These are phyloP conservation scores for Dendrocalamus sinicus DNA, from an alignment of 176 grass and related monocot genomes.

Conservation along the genomic window DNA sequence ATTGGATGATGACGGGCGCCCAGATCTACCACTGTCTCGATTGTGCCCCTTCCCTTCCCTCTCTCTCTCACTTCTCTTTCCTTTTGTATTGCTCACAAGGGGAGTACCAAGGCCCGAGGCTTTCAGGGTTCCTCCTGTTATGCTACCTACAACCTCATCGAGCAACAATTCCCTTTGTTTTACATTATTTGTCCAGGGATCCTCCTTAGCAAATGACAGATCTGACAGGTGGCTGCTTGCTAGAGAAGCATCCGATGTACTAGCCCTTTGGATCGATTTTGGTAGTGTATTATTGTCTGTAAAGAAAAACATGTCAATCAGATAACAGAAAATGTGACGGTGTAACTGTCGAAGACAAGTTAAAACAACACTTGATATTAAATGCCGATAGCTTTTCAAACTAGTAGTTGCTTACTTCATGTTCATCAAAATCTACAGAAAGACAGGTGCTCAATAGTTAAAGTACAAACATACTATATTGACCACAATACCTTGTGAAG, in stretches of 20 bases:
- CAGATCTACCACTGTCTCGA: conserved; percentile 50
- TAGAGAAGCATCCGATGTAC: conserved; percentile 48
- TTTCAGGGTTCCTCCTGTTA: conserved; percentile 62
- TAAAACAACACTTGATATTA: conserved; percentile 1
- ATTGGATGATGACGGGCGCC: conserved; percentile 62
- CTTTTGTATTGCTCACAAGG: conserved; percentile 73
- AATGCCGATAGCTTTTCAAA: not conserved
- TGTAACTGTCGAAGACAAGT: not conserved
- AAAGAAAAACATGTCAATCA: conserved; percentile 32
- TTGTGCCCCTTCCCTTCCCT: conserved; percentile 73
- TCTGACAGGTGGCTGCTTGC: conserved; percentile 56
- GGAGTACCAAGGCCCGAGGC: conserved; percentile 51
- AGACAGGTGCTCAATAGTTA: not conserved
- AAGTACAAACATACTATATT: not conserved
- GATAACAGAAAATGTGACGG: not conserved
- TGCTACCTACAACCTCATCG: conserved; percentile 80
- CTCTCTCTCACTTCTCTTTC: conserved; percentile 92
- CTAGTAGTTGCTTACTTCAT: not conserved
- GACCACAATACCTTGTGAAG: conserved; percentile 45
- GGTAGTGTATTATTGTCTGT: conserved; percentile 48
- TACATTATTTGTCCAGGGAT: conserved; percentile 85
- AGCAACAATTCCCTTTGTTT: conserved; percentile 88
- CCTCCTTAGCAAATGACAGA: conserved; percentile 66
- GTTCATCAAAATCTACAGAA: not conserved
- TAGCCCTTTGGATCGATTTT: conserved; percentile 45